Evolutionary conservation across 2,329 filamentous ascomycete species (phyloP).

Genomic region (Cladosporium halotolerans): DNA sequence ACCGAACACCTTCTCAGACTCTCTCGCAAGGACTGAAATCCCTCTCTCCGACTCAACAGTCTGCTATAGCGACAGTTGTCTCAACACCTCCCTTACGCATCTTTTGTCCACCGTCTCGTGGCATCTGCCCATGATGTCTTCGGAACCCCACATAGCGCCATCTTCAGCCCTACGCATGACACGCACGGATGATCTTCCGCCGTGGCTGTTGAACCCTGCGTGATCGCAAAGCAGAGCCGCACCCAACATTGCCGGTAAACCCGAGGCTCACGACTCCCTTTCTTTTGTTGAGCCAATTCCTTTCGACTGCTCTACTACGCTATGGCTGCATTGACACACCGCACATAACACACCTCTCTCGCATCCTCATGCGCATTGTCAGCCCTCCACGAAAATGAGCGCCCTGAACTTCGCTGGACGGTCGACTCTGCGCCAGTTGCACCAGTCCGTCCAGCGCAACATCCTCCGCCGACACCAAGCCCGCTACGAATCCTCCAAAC

Average conservation of each 20-base stretch:
- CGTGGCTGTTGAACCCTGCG: conserved; percentile 1
- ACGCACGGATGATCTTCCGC: no score
- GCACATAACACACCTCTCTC: not conserved
- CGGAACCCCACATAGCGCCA: not conserved
- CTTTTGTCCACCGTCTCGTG: no score
- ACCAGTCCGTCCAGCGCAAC: conserved; percentile 29
- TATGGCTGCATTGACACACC: conserved; percentile 3
- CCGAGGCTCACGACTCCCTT: conserved; percentile 7
- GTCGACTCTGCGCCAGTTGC: conserved; percentile 25
- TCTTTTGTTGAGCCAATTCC: not conserved
- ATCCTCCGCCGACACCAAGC: conserved; percentile 23
- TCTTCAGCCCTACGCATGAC: not conserved
- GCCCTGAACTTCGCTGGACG: conserved; percentile 23
- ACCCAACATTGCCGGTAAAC: not conserved
- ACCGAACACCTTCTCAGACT: no score
- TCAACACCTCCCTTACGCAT: no score
- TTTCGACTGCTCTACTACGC: conserved; percentile 6
- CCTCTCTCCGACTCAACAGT: no score
- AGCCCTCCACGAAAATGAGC: conserved; percentile 19
- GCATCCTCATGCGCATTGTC: not conserved
- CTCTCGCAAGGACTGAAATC: no score
- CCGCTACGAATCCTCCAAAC: conserved; percentile 19
- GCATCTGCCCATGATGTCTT: no score
- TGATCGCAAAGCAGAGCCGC: conserved; percentile 4
- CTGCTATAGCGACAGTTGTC: no score